Evolutionary conservation across 768 basidiomycete species (phyloP).

Genomic region (Tricholoma bakamatsutake): DNA sequence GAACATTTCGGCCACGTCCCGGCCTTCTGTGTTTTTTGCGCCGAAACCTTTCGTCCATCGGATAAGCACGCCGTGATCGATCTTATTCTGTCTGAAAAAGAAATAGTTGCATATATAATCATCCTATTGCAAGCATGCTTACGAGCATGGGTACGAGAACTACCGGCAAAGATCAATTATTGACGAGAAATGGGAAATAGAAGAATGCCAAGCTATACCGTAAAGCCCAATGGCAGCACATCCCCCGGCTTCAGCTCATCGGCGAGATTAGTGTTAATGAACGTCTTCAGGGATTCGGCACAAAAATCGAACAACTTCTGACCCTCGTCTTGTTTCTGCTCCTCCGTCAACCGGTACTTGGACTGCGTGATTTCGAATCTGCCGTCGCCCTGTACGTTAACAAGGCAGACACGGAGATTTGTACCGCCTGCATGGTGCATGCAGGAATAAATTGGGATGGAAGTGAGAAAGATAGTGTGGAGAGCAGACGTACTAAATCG

Average conservation of each 20-base stretch:
- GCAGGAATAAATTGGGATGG: neutral
- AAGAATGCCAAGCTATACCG: slow-evolving; percentile 44
- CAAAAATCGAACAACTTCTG: slow-evolving; percentile 96
- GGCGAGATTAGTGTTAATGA: slow-evolving; percentile 70
- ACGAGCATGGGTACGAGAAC: slow-evolving; percentile 97
- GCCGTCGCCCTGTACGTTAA: slow-evolving; percentile 84
- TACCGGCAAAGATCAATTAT: slow-evolving; percentile 14
- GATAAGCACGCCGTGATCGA: slow-evolving; percentile 91
- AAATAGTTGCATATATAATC: neutral
- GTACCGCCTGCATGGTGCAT: slow-evolving; percentile 64
- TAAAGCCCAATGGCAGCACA: slow-evolving; percentile 84
- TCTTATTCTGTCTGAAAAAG: slow-evolving; percentile 69
- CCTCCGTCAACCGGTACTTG: slow-evolving; percentile 94
- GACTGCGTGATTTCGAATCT: slow-evolving; percentile 98
- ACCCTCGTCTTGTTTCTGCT: slow-evolving; percentile 98
- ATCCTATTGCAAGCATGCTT: slow-evolving; percentile 26
- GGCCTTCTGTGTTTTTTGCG: slow-evolving; percentile 83
- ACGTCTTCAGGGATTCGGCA: slow-evolving; percentile 86
- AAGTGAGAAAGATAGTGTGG: slow-evolving; percentile 1
- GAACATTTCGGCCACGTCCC: slow-evolving; percentile 94
- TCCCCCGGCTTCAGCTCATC: slow-evolving; percentile 46
- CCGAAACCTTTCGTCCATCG: slow-evolving; percentile 99
- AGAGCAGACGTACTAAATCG: neutral
- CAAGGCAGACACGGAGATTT: slow-evolving; percentile 97
- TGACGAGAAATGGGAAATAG: slow-evolving; percentile 4